phyloP scores from a whole-genome alignment of 2,329 filamentous ascomycete species.

The Curvularia eragrostidis region DNA sequence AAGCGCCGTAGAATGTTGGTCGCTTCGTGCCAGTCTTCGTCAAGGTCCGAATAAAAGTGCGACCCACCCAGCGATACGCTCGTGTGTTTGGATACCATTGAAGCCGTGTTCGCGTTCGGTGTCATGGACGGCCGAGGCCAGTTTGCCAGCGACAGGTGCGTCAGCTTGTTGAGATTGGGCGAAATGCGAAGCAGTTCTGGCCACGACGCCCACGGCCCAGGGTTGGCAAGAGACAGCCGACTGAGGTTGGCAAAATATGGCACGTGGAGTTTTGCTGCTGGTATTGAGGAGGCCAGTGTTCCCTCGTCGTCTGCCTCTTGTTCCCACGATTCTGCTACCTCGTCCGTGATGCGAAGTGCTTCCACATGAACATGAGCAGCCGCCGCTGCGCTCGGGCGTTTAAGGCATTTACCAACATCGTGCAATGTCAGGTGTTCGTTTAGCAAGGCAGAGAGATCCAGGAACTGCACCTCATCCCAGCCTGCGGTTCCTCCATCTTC shows the following conservation, averaged over 20 bases:
- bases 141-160: conserved; percentile 67
- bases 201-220: conserved; percentile 60
- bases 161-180: conserved; percentile 62
- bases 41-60: conserved; percentile 60
- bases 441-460: conserved; percentile 62
- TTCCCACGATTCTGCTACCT: conserved; percentile 57
- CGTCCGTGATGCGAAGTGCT: conserved; percentile 21
- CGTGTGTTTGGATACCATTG: conserved; percentile 52
- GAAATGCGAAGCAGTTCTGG: conserved; percentile 61
- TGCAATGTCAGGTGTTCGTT: conserved; percentile 58
- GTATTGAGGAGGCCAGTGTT: neutral
- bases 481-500: conserved; percentile 47
- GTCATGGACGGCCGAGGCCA: conserved; percentile 67
- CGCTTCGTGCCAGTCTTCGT: conserved; percentile 64
- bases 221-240: conserved; percentile 65
- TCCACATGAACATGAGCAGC: conserved; percentile 19
- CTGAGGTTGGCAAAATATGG: conserved; percentile 60
- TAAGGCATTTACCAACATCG: conserved; percentile 56
- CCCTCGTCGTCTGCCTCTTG: conserved; percentile 42
- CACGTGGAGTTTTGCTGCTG: conserved; percentile 28
- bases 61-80: conserved; percentile 59
- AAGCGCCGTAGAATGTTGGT: conserved; percentile 63
- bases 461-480: conserved; percentile 54
- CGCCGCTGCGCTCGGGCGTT: conserved; percentile 14
- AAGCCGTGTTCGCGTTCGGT: conserved; percentile 58